Conservation (phyloP, 768 basidiomycete genomes). For the Leccinum obscurum region DNA sequence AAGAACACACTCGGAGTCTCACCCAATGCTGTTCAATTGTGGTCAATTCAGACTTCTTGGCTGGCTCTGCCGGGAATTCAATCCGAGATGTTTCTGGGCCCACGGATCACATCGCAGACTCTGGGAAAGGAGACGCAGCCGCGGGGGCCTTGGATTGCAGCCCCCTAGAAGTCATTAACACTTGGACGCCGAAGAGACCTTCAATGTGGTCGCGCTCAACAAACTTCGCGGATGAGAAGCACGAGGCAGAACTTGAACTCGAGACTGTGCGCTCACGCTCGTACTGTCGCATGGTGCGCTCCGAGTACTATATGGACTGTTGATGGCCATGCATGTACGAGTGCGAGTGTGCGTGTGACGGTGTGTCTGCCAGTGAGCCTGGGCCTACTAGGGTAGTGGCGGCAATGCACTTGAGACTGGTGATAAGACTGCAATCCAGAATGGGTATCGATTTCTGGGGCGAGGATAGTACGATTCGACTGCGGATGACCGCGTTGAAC, state of each 20-base stretch:
- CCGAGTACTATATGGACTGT: slow-evolving; percentile 21
- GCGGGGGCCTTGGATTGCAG: slow-evolving; percentile 27
- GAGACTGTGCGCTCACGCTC: slow-evolving; percentile 28
- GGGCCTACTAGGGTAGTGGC: neutral
- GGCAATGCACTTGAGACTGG: slow-evolving; percentile 1
- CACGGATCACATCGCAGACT: slow-evolving; percentile 24
- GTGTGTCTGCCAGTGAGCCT: neutral
- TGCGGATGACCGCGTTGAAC: slow-evolving; percentile 30
- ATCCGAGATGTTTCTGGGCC: slow-evolving; percentile 20
- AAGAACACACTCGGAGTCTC: slow-evolving; percentile 14
- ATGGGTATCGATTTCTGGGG: slow-evolving; percentile 15
- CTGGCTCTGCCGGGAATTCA: slow-evolving; percentile 10
- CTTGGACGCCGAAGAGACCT: slow-evolving; percentile 23
- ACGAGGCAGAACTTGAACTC: slow-evolving; percentile 23
- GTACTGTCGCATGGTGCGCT: slow-evolving; percentile 21
- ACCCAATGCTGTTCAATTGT: slow-evolving; percentile 10
- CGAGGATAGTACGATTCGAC: slow-evolving; percentile 20
- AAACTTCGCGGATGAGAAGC: slow-evolving; percentile 23
- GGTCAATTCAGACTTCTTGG: slow-evolving; percentile 1
- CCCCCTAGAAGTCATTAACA: slow-evolving; percentile 50
- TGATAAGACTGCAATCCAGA: slow-evolving; percentile 18
- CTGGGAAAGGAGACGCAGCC: too few relatives aligned
- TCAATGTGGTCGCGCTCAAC: slow-evolving; percentile 28
- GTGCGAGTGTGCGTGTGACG: slow-evolving; percentile 2
- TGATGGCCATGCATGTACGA: neutral